These are phyloP conservation scores for Penicillium lagena DNA, from an alignment of 495 filamentous ascomycete species.

Conservation along the genomic window DNA sequence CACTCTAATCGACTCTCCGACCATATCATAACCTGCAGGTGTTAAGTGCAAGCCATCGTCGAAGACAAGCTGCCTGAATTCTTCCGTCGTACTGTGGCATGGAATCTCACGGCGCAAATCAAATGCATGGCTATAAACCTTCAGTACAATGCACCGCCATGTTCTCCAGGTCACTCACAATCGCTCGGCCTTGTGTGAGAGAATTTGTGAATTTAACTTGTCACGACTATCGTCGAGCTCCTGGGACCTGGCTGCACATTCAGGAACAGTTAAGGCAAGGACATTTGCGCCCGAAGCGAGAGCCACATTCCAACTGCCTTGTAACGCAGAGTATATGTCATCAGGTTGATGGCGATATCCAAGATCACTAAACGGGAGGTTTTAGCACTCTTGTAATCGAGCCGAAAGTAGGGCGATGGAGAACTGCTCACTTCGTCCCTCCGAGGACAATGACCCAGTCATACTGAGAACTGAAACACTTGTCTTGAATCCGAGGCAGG, in stretches of 20 bases:
- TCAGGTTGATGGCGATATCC: conserved; percentile 20
- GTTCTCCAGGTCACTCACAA: conserved; percentile 32
- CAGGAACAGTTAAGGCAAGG: conserved; percentile 55
- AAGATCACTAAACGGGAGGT: conserved; percentile 31
- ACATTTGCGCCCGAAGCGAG: conserved; percentile 43
- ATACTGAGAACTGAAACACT: conserved; percentile 25
- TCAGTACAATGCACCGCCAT: not conserved
- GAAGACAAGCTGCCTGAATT: conserved; percentile 43
- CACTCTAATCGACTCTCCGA: conserved; percentile 44
- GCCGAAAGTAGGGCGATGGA: conserved; percentile 1
- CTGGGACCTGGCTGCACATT: conserved; percentile 24
- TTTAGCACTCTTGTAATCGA: not conserved
- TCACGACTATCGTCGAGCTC: conserved; percentile 31
- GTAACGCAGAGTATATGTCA: conserved; percentile 33
- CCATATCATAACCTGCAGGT: conserved; percentile 49
- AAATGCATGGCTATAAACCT: conserved; percentile 31
- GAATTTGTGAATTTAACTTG: conserved; percentile 47
- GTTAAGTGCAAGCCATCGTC: conserved; percentile 59
- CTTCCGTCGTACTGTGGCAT: conserved; percentile 38
- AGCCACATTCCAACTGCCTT: conserved; percentile 39
- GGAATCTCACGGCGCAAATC: conserved; percentile 48
- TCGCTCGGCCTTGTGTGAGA: conserved; percentile 30
- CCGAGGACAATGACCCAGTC: conserved; percentile 45
- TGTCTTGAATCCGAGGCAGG: conserved; percentile 33
- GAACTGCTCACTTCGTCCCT: conserved; percentile 46